Evolutionary conservation across 257 asterid species (phyloP).

Genomic region (Forsythia suspensa): DNA sequence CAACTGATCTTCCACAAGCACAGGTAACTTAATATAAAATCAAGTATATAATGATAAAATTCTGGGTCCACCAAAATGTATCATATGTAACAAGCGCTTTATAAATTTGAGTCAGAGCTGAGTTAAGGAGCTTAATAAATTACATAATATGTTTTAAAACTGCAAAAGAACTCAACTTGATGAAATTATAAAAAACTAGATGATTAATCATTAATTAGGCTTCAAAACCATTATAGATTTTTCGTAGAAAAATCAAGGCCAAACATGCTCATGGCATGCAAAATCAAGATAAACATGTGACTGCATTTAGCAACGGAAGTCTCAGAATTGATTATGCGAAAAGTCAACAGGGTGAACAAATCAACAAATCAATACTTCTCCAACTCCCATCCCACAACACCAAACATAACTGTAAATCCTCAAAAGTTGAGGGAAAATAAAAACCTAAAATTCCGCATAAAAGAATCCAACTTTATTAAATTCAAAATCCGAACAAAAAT

Average conservation of each 20-base stretch:
- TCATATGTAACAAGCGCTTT: neutral
- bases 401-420: neutral
- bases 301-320: neutral
- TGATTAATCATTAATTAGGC: neutral
- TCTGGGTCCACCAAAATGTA: conserved; percentile 6
- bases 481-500: neutral
- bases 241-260: too few species aligned
- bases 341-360: neutral
- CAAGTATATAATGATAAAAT: neutral
- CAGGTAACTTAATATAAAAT: neutral
- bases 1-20: neutral
- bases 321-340: conserved; percentile 1
- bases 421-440: conserved; percentile 4
- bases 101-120: neutral
- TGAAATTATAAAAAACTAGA: conserved; percentile 2
- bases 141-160: neutral
- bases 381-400: neutral
- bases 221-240: neutral
- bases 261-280: neutral
- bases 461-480: neutral
- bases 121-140: neutral
- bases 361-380: neutral
- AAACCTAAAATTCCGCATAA: neutral
- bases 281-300: conserved; percentile 1
- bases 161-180: conserved; percentile 10